These are phyloP conservation scores for Pistacia integerrima DNA, from an alignment of 345 rosid species.

Conservation along the genomic window DNA sequence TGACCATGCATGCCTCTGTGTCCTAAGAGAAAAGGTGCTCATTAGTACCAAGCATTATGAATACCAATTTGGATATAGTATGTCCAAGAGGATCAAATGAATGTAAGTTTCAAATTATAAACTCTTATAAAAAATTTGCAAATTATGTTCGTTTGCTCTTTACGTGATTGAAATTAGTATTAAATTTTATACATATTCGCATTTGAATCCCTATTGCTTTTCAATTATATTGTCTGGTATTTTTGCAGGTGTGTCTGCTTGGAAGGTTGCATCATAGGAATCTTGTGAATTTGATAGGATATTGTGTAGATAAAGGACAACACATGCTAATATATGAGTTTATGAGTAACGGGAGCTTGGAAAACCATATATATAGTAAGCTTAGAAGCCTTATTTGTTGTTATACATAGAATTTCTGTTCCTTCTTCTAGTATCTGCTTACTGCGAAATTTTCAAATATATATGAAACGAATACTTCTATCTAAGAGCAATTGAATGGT, in stretches of 20 bases:
- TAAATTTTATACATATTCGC: not conserved
- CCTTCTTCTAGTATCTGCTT: not conserved
- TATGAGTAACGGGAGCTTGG: slow-evolving; percentile 97
- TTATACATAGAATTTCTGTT: not conserved
- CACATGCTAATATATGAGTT: slow-evolving; percentile 83
- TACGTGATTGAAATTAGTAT: not conserved
- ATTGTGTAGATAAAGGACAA: slow-evolving; percentile 82
- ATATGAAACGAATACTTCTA: not conserved
- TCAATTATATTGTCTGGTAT: slow-evolving; percentile 16
- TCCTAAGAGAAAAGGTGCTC: not conserved
- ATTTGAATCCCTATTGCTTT: not conserved
- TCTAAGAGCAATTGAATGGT: slow-evolving; percentile 1
- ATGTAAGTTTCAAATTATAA: too few relatives aligned
- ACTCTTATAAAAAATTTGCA: not conserved
- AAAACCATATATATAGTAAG: slow-evolving; percentile 78
- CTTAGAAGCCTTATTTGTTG: slow-evolving; percentile 16
- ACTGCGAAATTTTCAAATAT: not conserved
- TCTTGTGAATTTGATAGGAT: slow-evolving; percentile 92
- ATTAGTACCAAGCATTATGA: not conserved
- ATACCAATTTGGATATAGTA: not conserved
- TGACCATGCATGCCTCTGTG: not conserved
- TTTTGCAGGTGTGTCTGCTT: slow-evolving; percentile 72
- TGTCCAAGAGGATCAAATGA: not conserved
- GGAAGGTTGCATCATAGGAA: slow-evolving; percentile 96
- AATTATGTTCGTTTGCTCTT: not conserved